phyloP scores from a whole-genome alignment of 192 early-diverging fungal genomes.

The Gonapodya sp. region DNA sequence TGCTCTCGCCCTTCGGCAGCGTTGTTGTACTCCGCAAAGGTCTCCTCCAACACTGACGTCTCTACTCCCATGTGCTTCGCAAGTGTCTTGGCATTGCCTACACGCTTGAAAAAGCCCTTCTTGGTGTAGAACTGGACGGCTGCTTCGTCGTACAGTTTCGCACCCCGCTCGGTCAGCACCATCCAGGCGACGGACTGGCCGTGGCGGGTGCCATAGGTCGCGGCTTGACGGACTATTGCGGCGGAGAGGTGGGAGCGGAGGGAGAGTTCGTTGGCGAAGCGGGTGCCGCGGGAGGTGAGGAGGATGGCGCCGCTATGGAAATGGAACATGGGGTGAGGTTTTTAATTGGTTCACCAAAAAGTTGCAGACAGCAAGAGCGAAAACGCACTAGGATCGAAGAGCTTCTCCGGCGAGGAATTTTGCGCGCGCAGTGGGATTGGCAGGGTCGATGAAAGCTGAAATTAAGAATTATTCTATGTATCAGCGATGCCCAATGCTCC shows the following conservation, averaged over 20 bases:
- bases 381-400: constrained; percentile 9
- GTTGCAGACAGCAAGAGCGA: background rate
- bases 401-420: constrained; percentile 16
- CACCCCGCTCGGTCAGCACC: background rate
- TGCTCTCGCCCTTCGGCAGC: background rate
- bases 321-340: background rate
- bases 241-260: constrained; percentile 2
- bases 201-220: background rate
- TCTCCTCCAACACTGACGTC: background rate
- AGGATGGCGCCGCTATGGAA: constrained; percentile 10
- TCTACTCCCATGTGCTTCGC: background rate
- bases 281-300: constrained; percentile 8
- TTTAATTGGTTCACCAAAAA: background rate
- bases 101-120: background rate
- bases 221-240: background rate
- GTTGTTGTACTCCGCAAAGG: background rate
- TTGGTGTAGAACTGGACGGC: constrained; percentile 1
- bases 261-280: constrained; percentile 13
- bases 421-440: constrained; percentile 5
- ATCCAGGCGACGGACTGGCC: constrained; percentile 2
- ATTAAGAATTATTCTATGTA: no score
- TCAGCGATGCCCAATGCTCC: no score
- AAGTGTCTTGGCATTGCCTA: background rate
- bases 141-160: background rate
- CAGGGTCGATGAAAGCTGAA: constrained; percentile 11